Conservation (phyloP, 371 early-diverging fungal species). For the Nosema muscidifuracis region DNA sequence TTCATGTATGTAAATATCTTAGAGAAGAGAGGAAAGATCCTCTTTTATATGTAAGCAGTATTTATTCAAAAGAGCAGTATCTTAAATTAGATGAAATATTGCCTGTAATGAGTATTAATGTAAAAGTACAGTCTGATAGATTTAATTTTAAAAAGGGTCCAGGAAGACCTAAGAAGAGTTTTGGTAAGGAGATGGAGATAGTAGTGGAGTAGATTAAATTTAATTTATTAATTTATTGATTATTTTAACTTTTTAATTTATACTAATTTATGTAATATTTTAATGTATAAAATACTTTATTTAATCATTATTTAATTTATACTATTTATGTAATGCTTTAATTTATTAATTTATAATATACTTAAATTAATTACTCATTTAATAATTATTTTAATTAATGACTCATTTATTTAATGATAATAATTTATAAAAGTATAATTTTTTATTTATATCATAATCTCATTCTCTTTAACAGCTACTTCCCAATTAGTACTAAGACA, state of each 20-base stretch:
- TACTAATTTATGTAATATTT: too few relatives aligned
- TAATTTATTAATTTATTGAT: too few relatives aligned
- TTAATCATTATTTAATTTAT: too few relatives aligned
- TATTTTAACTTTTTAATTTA: too few relatives aligned
- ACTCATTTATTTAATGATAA: too few relatives aligned
- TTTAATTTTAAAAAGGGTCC: conserved; percentile 35
- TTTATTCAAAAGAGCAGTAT: conserved; percentile 31
- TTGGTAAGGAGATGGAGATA: not conserved
- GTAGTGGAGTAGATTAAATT: not conserved
- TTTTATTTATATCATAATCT: not conserved
- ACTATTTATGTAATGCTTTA: too few relatives aligned
- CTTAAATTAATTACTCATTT: too few relatives aligned
- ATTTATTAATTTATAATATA: too few relatives aligned
- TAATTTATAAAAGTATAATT: too few relatives aligned
- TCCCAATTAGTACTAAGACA: conserved; percentile 79
- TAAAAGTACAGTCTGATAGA: conserved; percentile 36
- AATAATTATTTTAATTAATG: too few relatives aligned
- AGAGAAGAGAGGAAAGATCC: conserved; percentile 30
- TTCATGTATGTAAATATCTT: conserved; percentile 54
- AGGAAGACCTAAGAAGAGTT: conserved; percentile 44
- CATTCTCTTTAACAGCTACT: conserved; percentile 65
- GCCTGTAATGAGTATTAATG: conserved; percentile 28
- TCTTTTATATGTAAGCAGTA: conserved; percentile 18
- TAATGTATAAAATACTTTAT: too few relatives aligned
- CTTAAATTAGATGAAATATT: conserved; percentile 18